Percentiles rank a stretch among this genome's conserved stretches.
Evolutionary conservation across 2,329 filamentous ascomycete species (phyloP).

Genomic region (Cadophora sp.): DNA sequence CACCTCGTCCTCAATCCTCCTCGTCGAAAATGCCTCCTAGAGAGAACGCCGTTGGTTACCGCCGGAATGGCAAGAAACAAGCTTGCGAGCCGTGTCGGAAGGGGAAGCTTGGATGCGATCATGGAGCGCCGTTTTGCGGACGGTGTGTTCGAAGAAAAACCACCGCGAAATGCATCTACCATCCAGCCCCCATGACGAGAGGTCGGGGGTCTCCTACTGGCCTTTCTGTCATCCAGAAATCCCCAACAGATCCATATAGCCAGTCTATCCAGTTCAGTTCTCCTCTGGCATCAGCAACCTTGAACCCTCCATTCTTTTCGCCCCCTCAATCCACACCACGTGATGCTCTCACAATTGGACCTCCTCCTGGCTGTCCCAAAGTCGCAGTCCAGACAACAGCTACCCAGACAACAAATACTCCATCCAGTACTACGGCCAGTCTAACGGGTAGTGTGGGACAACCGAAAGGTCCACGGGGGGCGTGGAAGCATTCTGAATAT

Average conservation of each 20-base stretch:
- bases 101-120: slow-evolving; percentile 43
- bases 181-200: slow-evolving; percentile 42
- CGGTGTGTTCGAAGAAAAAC: slow-evolving; percentile 40
- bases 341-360: neutral
- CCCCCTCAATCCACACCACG: neutral
- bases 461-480: slow-evolving; percentile 25
- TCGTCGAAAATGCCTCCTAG: slow-evolving; percentile 26
- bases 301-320: slow-evolving; percentile 12
- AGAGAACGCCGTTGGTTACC: slow-evolving; percentile 33
- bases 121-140: slow-evolving; percentile 40
- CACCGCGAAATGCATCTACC: slow-evolving; percentile 40
- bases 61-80: slow-evolving; percentile 43
- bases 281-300: slow-evolving; percentile 2
- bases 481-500: slow-evolving; percentile 35
- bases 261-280: neutral
- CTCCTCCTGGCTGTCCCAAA: neutral
- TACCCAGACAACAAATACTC: slow-evolving; percentile 10
- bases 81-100: slow-evolving; percentile 44
- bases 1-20: neutral
- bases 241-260: neutral
- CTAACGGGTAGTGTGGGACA: neutral
- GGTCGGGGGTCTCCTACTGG: slow-evolving; percentile 15
- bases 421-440: neutral
- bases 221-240: neutral
- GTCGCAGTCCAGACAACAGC: neutral